These are phyloP conservation scores for Ophiostoma ulmi DNA, from an alignment of 2,329 filamentous ascomycete genomes.

Conservation along the genomic window DNA sequence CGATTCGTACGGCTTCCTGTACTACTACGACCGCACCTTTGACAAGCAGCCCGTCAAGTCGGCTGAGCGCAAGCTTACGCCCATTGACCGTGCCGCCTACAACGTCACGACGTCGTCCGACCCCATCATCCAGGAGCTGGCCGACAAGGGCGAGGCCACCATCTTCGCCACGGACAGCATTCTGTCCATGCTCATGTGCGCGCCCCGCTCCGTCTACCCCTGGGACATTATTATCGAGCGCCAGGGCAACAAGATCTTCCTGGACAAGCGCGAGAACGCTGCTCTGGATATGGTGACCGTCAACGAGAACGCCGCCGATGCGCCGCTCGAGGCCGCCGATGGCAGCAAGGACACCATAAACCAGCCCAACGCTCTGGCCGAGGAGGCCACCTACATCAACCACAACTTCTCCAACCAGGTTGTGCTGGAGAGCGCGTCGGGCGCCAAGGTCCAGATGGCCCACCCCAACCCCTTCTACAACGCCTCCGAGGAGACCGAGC, in stretches of 20 bases:
- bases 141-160: slow-evolving; percentile 90
- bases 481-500: slow-evolving; percentile 83
- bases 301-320: slow-evolving; percentile 96
- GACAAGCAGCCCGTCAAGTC: slow-evolving; percentile 91
- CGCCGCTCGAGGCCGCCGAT: slow-evolving; percentile 84
- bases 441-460: slow-evolving; percentile 74
- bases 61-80: slow-evolving; percentile 77
- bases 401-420: slow-evolving; percentile 98
- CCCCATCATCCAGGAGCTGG: slow-evolving; percentile 92
- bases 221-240: slow-evolving; percentile 96
- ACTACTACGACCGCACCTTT: slow-evolving; percentile 95
- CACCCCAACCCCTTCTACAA: slow-evolving; percentile 98
- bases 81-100: slow-evolving; percentile 91
- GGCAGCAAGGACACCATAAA: slow-evolving; percentile 93
- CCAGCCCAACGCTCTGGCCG: slow-evolving; percentile 83
- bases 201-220: slow-evolving; percentile 91
- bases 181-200: slow-evolving; percentile 98
- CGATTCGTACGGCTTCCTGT: slow-evolving; percentile 92
- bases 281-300: slow-evolving; percentile 96
- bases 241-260: slow-evolving; percentile 94
- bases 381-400: slow-evolving; percentile 99
- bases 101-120: slow-evolving; percentile 97
- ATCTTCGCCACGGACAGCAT: slow-evolving; percentile 97
- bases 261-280: slow-evolving; percentile 96
- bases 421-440: slow-evolving; percentile 72